Conservation (phyloP, 768 basidiomycete genomes). For the Russula sp. region DNA sequence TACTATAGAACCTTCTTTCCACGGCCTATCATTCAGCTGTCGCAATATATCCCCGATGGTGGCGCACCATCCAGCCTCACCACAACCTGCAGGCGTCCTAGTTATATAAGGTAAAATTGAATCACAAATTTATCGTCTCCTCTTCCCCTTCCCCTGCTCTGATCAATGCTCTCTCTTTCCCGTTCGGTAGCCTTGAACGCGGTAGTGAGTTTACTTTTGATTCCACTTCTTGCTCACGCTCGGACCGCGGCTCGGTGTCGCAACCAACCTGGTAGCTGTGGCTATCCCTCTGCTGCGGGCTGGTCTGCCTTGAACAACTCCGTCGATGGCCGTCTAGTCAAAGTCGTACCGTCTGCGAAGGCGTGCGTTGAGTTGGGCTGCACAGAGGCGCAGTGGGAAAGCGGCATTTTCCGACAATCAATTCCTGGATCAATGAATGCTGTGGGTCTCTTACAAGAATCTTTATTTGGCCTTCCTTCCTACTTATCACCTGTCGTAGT, state of each 20-base stretch:
- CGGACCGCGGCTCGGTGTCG: too few species aligned
- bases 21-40: too few species aligned
- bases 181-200: background rate
- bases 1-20: too few species aligned
- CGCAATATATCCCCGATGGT: background rate
- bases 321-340: conserved; percentile 19
- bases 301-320: conserved; percentile 26
- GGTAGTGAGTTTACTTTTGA: background rate
- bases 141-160: conserved; percentile 28
- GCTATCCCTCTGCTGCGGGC: conserved; percentile 15
- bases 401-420: conserved; percentile 20
- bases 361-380: conserved; percentile 18
- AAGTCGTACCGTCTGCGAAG: conserved; percentile 23
- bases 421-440: conserved; percentile 29
- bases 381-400: conserved; percentile 25
- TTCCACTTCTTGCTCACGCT: background rate
- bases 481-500: background rate
- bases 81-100: background rate
- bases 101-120: conserved; percentile 1
- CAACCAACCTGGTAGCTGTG: conserved; percentile 27
- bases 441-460: conserved; percentile 18
- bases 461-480: background rate
- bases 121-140: background rate
- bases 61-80: background rate
- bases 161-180: conserved; percentile 1